A percentile compares a stretch with the other conserved stretches of the same genome.
These are phyloP conservation scores for Mycena kentingensis DNA, from an alignment of 768 basidiomycete genomes.

Conservation along the genomic window DNA sequence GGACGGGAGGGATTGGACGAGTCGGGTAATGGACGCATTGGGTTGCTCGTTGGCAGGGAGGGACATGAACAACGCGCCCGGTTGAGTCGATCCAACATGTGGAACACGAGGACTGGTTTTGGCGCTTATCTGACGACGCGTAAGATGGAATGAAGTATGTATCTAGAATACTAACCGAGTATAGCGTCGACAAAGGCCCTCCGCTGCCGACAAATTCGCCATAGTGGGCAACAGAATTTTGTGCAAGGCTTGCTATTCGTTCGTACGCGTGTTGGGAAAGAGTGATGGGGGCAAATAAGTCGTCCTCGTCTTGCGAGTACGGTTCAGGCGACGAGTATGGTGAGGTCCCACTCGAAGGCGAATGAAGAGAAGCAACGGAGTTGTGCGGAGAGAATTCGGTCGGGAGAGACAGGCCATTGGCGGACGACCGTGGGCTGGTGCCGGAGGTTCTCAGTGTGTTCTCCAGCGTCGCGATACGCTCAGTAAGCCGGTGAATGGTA, in stretches of 20 bases:
- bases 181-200: slow-evolving; percentile 48
- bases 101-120: slow-evolving; percentile 36
- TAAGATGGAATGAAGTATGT: background rate
- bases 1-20: slow-evolving; percentile 38
- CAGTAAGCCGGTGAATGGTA: slow-evolving; percentile 28
- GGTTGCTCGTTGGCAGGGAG: slow-evolving; percentile 7
- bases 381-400: slow-evolving; percentile 17
- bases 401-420: slow-evolving; percentile 16
- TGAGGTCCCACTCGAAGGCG: slow-evolving; percentile 18
- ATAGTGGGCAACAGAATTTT: slow-evolving; percentile 47
- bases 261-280: slow-evolving; percentile 40
- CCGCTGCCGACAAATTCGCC: slow-evolving; percentile 53
- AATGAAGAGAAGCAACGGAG: slow-evolving; percentile 23
- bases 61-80: slow-evolving; percentile 23
- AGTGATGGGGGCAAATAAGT: slow-evolving; percentile 21
- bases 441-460: slow-evolving; percentile 27
- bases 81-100: slow-evolving; percentile 44
- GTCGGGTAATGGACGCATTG: slow-evolving; percentile 29
- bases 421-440: slow-evolving; percentile 25
- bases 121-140: slow-evolving; percentile 36
- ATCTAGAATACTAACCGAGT: slow-evolving; percentile 48
- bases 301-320: slow-evolving; percentile 19
- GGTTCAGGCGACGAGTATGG: slow-evolving; percentile 24
- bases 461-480: slow-evolving; percentile 32
- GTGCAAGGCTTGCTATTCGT: slow-evolving; percentile 43